These are phyloP conservation scores for Zygoascus hellenicus DNA, from an alignment of 1,139 yeast genomes.

Conservation along the genomic window DNA sequence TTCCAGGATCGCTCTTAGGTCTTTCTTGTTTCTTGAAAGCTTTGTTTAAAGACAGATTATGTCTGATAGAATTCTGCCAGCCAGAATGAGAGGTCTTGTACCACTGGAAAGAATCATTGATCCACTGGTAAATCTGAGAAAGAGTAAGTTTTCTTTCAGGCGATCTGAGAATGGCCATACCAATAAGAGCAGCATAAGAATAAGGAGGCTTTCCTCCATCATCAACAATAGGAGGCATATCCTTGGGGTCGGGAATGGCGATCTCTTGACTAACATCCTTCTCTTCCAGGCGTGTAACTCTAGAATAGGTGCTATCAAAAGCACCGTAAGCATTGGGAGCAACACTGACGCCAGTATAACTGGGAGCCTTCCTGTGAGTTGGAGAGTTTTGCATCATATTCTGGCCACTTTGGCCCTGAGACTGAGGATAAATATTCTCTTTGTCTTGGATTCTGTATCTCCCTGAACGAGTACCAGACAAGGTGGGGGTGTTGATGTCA, in stretches of 20 bases:
- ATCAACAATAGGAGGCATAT: slow-evolving; percentile 41
- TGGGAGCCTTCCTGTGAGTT: neutral
- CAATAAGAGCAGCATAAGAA: slow-evolving; percentile 89
- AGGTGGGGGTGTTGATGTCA: slow-evolving; percentile 22
- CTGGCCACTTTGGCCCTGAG: neutral
- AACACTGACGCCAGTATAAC: neutral
- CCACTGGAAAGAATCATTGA: slow-evolving; percentile 76
- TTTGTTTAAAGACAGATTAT: slow-evolving; percentile 75
- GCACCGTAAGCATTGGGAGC: neutral
- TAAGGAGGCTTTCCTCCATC: slow-evolving; percentile 76
- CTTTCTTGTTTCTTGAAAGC: slow-evolving; percentile 88
- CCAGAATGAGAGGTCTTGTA: slow-evolving; percentile 86
- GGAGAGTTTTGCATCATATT: slow-evolving; percentile 1
- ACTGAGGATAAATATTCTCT: slow-evolving; percentile 7
- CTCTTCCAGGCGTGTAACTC: neutral
- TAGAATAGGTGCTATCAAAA: neutral
- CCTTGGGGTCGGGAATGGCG: slow-evolving; percentile 35
- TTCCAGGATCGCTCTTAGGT: slow-evolving; percentile 77
- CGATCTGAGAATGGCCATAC: slow-evolving; percentile 88
- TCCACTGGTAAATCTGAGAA: slow-evolving; percentile 92
- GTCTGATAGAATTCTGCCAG: slow-evolving; percentile 90
- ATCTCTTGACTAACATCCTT: slow-evolving; percentile 17
- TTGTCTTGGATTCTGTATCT: slow-evolving; percentile 16
- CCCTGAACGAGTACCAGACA: slow-evolving; percentile 12
- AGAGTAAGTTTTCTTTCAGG: slow-evolving; percentile 73